Percentiles rank a stretch among this genome's conserved stretches.
phyloP scores from a whole-genome alignment of 768 basidiomycete genomes.

The Suillus cothurnatus region DNA sequence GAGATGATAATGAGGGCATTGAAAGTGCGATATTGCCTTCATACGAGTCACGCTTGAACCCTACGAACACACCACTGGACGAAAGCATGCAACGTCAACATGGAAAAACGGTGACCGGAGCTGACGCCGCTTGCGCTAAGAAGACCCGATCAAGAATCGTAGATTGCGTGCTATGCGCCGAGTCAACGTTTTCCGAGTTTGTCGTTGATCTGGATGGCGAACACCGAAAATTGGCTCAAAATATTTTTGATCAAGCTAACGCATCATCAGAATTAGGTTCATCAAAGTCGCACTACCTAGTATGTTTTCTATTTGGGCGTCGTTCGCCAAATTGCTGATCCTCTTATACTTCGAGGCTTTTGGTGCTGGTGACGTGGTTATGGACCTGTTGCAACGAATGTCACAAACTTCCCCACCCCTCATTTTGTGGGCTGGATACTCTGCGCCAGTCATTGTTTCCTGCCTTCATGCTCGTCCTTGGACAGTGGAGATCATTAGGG shows the following conservation, averaged over 20 bases:
- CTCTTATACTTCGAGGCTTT: slow-evolving; percentile 14
- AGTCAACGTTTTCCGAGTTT: slow-evolving; percentile 23
- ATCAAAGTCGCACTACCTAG: slow-evolving; percentile 31
- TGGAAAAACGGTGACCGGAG: slow-evolving; percentile 44
- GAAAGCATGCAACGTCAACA: slow-evolving; percentile 45
- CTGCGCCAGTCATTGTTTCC: slow-evolving; percentile 55
- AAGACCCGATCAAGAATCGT: slow-evolving; percentile 27
- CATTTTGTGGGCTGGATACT: slow-evolving; percentile 71
- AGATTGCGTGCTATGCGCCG: slow-evolving; percentile 36
- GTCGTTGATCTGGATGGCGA: slow-evolving; percentile 20
- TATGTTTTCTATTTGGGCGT: slow-evolving; percentile 22
- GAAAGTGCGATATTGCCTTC: not conserved
- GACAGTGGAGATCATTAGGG: slow-evolving; percentile 53
- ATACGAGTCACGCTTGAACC: not conserved
- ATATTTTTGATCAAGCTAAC: slow-evolving; percentile 20
- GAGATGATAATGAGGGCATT: slow-evolving; percentile 1
- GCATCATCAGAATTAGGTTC: slow-evolving; percentile 28
- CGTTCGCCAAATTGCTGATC: slow-evolving; percentile 12
- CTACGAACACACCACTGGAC: not conserved
- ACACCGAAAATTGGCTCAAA: slow-evolving; percentile 21
- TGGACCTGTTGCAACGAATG: slow-evolving; percentile 43
- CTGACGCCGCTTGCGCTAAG: slow-evolving; percentile 50
- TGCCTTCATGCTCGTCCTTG: slow-evolving; percentile 52
- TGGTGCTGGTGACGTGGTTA: slow-evolving; percentile 25
- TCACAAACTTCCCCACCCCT: slow-evolving; percentile 52